phyloP scores from a whole-genome alignment of 345 rosid genomes.

The Brassica nigra region DNA sequence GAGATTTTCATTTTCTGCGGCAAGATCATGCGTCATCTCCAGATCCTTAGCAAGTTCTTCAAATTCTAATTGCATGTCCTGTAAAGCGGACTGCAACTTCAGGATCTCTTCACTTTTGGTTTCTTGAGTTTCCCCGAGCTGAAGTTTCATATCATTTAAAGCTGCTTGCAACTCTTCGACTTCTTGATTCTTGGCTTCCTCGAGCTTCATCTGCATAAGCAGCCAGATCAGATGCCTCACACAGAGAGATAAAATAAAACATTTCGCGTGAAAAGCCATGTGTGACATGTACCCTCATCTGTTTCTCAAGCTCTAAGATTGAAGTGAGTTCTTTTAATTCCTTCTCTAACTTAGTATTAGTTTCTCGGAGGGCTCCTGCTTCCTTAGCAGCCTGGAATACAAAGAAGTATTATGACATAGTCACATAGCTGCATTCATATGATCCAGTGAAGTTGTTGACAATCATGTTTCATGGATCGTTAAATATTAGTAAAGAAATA shows the following conservation, averaged over 20 bases:
- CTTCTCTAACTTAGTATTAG: conserved; percentile 41
- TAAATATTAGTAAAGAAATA: background rate
- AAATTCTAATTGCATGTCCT: conserved; percentile 56
- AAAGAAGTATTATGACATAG: conserved; percentile 8
- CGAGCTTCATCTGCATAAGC: conserved; percentile 64
- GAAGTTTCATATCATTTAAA: conserved; percentile 49
- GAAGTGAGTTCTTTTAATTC: conserved; percentile 39
- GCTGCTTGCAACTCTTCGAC: conserved; percentile 44
- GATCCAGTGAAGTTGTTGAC: conserved; percentile 9
- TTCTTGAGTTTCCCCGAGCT: conserved; percentile 70
- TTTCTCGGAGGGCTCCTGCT: conserved; percentile 47
- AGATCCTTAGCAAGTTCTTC: conserved; percentile 66
- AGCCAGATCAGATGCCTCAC: conserved; percentile 33
- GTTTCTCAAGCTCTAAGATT: conserved; percentile 49
- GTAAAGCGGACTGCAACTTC: conserved; percentile 50
- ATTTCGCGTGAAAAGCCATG: background rate
- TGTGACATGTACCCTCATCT: conserved; percentile 36
- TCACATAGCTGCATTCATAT: background rate
- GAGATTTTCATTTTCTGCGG: conserved; percentile 80
- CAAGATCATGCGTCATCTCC: conserved; percentile 65
- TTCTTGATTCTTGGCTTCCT: conserved; percentile 48
- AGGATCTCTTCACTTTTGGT: conserved; percentile 52
- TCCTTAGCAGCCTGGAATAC: conserved; percentile 43
- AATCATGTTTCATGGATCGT: conserved; percentile 24
- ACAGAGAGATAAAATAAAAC: conserved; percentile 2